A percentile compares a stretch with the other conserved stretches of the same genome.
Evolutionary conservation across 164 flowering plant genomes (phyloP).

Genomic region (grape (Vitis vinifera)): ASM3070453v1 NC_081819.1:13754501-13755000

Average conservation of each 20-base stretch:
- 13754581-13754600: not conserved
- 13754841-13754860: not conserved
- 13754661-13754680: not conserved
- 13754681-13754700: not conserved
- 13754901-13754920: too few species aligned
- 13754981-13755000: too few species aligned
- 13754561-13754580: conserved; percentile 5
- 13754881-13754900: not conserved
- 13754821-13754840: not conserved
- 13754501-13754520: conserved; percentile 10
- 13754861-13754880: not conserved
- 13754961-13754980: too few species aligned
- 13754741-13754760: conserved; percentile 27
- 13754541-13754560: not conserved
- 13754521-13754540: not conserved
- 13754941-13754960: too few species aligned
- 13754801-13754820: not conserved
- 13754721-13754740: conserved; percentile 22
- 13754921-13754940: too few species aligned
- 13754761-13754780: conserved; percentile 35
- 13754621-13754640: conserved; percentile 4
- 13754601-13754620: not conserved
- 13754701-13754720: conserved; percentile 25
- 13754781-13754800: conserved; percentile 39
- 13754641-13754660: not conserved